phyloP scores from a whole-genome alignment of 2,329 filamentous ascomycete species.

The Diaporthe velutina region DNA sequence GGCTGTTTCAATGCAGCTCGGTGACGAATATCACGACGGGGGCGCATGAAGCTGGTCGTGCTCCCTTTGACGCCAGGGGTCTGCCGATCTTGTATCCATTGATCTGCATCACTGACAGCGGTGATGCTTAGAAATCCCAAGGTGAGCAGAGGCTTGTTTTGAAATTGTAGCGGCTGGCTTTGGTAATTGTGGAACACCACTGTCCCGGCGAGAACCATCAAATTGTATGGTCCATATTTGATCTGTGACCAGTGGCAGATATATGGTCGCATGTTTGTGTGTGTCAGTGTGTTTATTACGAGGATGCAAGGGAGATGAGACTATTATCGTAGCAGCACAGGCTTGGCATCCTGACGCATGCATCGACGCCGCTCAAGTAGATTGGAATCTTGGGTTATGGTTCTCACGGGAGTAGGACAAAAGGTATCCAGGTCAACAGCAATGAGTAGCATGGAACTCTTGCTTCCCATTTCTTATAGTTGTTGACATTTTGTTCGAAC shows the following conservation, averaged over 20 bases:
- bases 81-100: not conserved
- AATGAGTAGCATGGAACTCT: too few relatives aligned
- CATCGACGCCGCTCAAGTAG: not conserved
- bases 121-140: not conserved
- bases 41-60: not conserved
- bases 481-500: not conserved
- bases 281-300: not conserved
- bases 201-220: not conserved
- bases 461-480: not conserved
- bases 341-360: not conserved
- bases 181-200: not conserved
- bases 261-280: not conserved
- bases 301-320: slow-evolving; percentile 6
- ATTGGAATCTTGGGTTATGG: not conserved
- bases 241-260: slow-evolving; percentile 17
- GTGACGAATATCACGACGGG: slow-evolving; percentile 4
- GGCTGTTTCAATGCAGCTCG: not conserved
- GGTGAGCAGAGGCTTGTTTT: slow-evolving; percentile 8
- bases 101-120: not conserved
- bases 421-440: not conserved
- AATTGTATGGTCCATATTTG: not conserved
- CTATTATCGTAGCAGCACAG: slow-evolving; percentile 6
- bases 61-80: not conserved
- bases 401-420: not conserved
- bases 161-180: not conserved